phyloP scores from a whole-genome alignment of 805 yeast genomes.

The Yarrowia keelungensis region DNA sequence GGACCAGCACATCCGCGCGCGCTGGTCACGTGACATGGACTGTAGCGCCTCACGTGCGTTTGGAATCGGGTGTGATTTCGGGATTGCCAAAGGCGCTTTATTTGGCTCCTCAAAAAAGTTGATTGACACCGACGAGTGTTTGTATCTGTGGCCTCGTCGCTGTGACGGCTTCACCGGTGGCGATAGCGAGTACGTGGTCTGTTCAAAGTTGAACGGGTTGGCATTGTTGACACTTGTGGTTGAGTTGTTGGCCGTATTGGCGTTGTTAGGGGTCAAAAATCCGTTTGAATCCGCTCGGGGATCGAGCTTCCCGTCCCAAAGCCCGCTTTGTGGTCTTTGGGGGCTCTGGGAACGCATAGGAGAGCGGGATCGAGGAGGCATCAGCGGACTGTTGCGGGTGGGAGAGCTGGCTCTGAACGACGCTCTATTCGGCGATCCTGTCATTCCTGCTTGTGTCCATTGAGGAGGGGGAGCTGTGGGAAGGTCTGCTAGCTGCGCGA shows the following conservation, averaged over 20 bases:
- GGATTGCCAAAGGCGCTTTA: constrained; percentile 66
- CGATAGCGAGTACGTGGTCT: constrained; percentile 54
- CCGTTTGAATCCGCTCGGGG: constrained; percentile 21
- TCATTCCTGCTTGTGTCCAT: constrained; percentile 18
- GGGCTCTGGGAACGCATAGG: constrained; percentile 35
- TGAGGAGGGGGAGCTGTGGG: constrained; percentile 28
- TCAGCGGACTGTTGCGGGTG: constrained; percentile 4
- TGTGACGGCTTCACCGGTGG: constrained; percentile 47
- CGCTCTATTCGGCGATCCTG: constrained; percentile 22
- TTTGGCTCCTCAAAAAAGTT: constrained; percentile 92
- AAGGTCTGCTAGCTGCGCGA: constrained; percentile 20
- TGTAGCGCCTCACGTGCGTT: constrained; percentile 64
- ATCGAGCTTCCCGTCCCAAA: constrained; percentile 29
- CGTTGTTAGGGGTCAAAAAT: constrained; percentile 5
- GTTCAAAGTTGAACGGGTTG: constrained; percentile 70
- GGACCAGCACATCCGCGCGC: constrained; percentile 65
- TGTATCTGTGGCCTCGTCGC: constrained; percentile 93
- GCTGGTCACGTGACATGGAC: constrained; percentile 66
- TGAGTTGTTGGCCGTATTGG: constrained; percentile 1
- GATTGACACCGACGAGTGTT: constrained; percentile 96
- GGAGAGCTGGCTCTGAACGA: constrained; percentile 13
- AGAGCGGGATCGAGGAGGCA: constrained; percentile 28
- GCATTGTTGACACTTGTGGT: constrained; percentile 9
- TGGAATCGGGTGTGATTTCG: constrained; percentile 76
- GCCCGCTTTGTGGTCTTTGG: constrained; percentile 13